phyloP scores from a whole-genome alignment of 2,329 filamentous ascomycete genomes.

The Aspergillus uvarum region DNA sequence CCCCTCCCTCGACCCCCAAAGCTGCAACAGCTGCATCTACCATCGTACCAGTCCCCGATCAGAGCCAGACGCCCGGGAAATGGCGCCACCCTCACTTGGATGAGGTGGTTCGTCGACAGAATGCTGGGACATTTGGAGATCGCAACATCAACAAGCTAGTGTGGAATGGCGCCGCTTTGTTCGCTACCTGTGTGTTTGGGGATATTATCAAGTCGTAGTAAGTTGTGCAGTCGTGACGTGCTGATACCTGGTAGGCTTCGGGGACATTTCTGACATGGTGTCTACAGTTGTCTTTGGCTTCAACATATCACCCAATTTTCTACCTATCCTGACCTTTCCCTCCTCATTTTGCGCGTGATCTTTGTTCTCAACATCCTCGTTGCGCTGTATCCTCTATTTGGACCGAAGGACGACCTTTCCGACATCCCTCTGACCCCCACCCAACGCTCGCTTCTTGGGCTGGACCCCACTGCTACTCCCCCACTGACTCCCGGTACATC shows the following conservation, averaged over 20 bases:
- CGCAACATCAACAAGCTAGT: conserved; percentile 69
- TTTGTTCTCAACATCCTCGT: conserved; percentile 69
- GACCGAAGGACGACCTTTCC: conserved; percentile 70
- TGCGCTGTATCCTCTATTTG: conserved; percentile 71
- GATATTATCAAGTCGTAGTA: conserved; percentile 40
- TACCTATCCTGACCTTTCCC: conserved; percentile 44
- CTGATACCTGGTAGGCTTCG: no score
- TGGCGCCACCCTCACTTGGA: conserved; percentile 89
- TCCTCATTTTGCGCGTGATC: conserved; percentile 61
- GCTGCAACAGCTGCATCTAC: conserved; percentile 23
- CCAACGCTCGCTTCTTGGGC: conserved; percentile 79
- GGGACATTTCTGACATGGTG: conserved; percentile 16
- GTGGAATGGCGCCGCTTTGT: conserved; percentile 63
- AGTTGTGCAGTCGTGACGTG: conserved; percentile 13
- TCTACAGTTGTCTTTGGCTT: conserved; percentile 37
- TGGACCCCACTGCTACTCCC: conserved; percentile 66
- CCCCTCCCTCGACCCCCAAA: conserved; percentile 45
- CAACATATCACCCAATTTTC: conserved; percentile 36
- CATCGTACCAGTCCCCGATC: conserved; percentile 28
- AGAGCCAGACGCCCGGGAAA: conserved; percentile 61
- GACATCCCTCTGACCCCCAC: conserved; percentile 91
- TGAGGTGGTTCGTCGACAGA: conserved; percentile 80
- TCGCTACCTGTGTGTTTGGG: conserved; percentile 50
- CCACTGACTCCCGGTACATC: conserved; percentile 66
- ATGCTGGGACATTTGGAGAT: conserved; percentile 74